These are phyloP conservation scores for Fusarium camptoceras DNA, from an alignment of 2,329 filamentous ascomycete species.

Conservation along the genomic window DNA sequence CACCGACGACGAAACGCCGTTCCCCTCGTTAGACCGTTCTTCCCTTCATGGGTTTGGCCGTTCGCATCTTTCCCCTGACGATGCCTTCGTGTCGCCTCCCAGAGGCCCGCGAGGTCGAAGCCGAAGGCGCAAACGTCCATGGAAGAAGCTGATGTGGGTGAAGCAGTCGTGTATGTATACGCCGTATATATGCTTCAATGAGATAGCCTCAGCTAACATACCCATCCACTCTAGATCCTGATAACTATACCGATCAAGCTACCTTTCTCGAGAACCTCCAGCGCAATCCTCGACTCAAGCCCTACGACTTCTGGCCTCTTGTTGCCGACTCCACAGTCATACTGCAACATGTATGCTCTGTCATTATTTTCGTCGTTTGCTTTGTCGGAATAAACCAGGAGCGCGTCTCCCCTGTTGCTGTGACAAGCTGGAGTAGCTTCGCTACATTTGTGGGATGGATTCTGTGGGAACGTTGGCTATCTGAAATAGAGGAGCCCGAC, in stretches of 20 bases:
- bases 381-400: constrained; percentile 92
- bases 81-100: constrained; percentile 80
- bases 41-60: constrained; percentile 61
- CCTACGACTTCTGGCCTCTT: constrained; percentile 98
- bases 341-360: constrained; percentile 94
- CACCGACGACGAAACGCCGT: constrained; percentile 55
- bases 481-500: constrained; percentile 70
- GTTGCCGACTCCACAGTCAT: constrained; percentile 96
- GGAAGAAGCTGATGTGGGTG: constrained; percentile 98
- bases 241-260: constrained; percentile 97
- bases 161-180: constrained; percentile 83
- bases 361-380: constrained; percentile 93
- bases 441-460: constrained; percentile 90
- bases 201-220: constrained; percentile 13
- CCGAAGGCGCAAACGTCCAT: constrained; percentile 76
- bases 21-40: constrained; percentile 50
- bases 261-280: constrained; percentile 97
- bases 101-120: constrained; percentile 70
- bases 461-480: constrained; percentile 91
- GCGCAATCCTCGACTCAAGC: constrained; percentile 90
- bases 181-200: neutral
- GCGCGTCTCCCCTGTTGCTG: constrained; percentile 87
- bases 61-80: constrained; percentile 82
- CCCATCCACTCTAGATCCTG: constrained; percentile 73
- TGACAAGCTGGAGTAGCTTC: constrained; percentile 86